These are phyloP conservation scores for Clonostachys rhizophaga DNA, from an alignment of 2,329 filamentous ascomycete genomes.

Conservation along the genomic window DNA sequence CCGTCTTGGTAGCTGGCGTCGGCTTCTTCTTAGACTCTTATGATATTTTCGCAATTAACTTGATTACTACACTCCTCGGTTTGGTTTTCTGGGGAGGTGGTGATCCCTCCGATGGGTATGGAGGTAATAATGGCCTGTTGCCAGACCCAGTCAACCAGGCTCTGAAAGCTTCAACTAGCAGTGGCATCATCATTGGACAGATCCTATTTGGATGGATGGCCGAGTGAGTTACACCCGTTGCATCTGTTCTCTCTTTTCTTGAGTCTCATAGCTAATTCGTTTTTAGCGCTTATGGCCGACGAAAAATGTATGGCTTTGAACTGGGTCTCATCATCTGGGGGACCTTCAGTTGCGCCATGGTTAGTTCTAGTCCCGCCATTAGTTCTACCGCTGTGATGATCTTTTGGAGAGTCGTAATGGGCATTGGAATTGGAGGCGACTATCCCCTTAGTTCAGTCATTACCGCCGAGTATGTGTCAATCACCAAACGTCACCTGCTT, in stretches of 20 bases:
- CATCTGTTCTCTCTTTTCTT: background rate
- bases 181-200: slow-evolving; percentile 75
- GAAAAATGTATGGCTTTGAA: slow-evolving; percentile 80
- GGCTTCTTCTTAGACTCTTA: slow-evolving; percentile 85
- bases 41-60: slow-evolving; percentile 75
- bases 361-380: slow-evolving; percentile 56
- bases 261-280: background rate
- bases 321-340: slow-evolving; percentile 67
- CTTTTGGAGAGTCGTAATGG: slow-evolving; percentile 76
- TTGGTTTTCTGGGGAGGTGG: slow-evolving; percentile 67
- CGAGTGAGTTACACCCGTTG: slow-evolving; percentile 36
- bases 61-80: slow-evolving; percentile 67
- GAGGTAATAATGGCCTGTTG: slow-evolving; percentile 50
- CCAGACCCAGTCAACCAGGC: slow-evolving; percentile 65
- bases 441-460: slow-evolving; percentile 79
- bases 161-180: slow-evolving; percentile 77
- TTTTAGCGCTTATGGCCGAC: slow-evolving; percentile 57
- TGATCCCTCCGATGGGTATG: slow-evolving; percentile 35
- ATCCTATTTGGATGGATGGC: slow-evolving; percentile 73
- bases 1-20: slow-evolving; percentile 71
- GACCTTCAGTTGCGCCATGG: slow-evolving; percentile 63
- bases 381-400: slow-evolving; percentile 57
- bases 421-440: slow-evolving; percentile 75
- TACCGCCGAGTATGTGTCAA: slow-evolving; percentile 58
- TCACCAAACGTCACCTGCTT: background rate